phyloP scores from a whole-genome alignment of 2,329 filamentous ascomycete species.

The Didymosphaeria variabile region DNA sequence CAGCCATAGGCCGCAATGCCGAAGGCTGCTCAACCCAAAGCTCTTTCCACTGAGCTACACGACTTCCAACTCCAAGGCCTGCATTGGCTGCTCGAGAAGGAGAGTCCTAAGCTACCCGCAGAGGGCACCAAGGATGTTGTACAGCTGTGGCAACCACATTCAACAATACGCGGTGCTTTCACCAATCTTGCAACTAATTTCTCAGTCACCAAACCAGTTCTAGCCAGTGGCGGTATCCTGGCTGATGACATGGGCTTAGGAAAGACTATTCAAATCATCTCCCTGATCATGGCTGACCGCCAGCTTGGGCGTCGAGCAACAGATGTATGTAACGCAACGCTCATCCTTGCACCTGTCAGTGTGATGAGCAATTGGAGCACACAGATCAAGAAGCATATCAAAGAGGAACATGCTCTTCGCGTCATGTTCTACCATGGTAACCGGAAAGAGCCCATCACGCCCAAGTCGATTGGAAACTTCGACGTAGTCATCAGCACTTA shows the following conservation, averaged over 20 bases:
- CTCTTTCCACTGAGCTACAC: slow-evolving; percentile 72
- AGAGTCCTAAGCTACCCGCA: slow-evolving; percentile 72
- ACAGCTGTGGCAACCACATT: slow-evolving; percentile 77
- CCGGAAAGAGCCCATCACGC: slow-evolving; percentile 59
- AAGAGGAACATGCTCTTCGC: slow-evolving; percentile 67
- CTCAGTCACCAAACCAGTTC: slow-evolving; percentile 65
- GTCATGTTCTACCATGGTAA: slow-evolving; percentile 79
- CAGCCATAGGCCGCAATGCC: slow-evolving; percentile 68
- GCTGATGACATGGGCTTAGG: slow-evolving; percentile 94
- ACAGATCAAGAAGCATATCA: slow-evolving; percentile 78
- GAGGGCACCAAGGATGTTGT: slow-evolving; percentile 68
- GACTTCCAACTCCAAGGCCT: slow-evolving; percentile 82
- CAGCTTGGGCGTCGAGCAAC: slow-evolving; percentile 31
- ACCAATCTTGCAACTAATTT: slow-evolving; percentile 78
- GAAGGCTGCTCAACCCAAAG: slow-evolving; percentile 72
- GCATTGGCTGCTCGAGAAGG: slow-evolving; percentile 81
- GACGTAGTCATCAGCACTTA: slow-evolving; percentile 88
- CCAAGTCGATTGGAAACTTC: slow-evolving; percentile 68
- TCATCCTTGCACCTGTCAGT: slow-evolving; percentile 82
- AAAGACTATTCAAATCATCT: slow-evolving; percentile 88
- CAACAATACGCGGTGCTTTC: slow-evolving; percentile 56
- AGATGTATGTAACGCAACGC: slow-evolving; percentile 63
- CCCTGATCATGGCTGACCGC: slow-evolving; percentile 72
- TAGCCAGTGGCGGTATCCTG: slow-evolving; percentile 83
- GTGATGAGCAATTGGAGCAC: slow-evolving; percentile 93